Percentiles rank a stretch among this genome's conserved stretches.
Conservation (phyloP, 345 rosid genomes). For the Salix caprea region DNA sequence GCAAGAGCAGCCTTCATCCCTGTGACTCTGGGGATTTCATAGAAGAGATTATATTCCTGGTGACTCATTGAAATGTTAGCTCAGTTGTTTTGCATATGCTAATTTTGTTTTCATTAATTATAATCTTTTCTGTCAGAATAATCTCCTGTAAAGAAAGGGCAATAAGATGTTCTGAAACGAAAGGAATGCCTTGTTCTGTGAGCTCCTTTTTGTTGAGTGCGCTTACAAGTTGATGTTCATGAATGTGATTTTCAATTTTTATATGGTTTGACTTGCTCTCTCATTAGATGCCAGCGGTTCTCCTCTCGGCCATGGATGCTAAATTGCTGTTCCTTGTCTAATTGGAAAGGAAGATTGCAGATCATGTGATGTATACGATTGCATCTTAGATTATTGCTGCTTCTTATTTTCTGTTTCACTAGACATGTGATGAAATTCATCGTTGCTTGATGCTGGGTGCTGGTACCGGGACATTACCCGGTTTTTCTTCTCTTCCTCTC, state of each 20-base stretch:
- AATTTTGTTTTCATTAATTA: constrained; percentile 28
- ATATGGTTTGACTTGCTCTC: neutral
- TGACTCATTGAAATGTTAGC: constrained; percentile 15
- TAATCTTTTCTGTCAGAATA: constrained; percentile 32
- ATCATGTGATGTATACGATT: neutral
- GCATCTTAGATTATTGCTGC: neutral
- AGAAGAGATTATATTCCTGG: constrained; percentile 21
- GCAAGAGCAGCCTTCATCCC: constrained; percentile 15
- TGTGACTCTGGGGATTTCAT: constrained; percentile 27
- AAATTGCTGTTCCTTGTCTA: neutral
- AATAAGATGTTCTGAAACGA: constrained; percentile 14
- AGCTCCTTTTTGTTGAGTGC: constrained; percentile 7
- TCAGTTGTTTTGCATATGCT: constrained; percentile 27
- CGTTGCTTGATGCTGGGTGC: neutral
- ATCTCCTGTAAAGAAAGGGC: constrained; percentile 30
- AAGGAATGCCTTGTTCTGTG: constrained; percentile 24
- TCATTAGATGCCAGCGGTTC: neutral
- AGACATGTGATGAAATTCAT: neutral
- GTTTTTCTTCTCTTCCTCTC: neutral
- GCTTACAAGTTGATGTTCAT: constrained; percentile 4
- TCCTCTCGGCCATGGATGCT: neutral
- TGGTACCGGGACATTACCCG: neutral
- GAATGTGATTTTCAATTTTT: constrained; percentile 3
- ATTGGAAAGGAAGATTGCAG: neutral
- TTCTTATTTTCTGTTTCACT: neutral